Evolutionary conservation across 805 yeast genomes (phyloP), one percentile per base, ranked within the genome.

Genomic region (Sungouiella blattae): DNA sequence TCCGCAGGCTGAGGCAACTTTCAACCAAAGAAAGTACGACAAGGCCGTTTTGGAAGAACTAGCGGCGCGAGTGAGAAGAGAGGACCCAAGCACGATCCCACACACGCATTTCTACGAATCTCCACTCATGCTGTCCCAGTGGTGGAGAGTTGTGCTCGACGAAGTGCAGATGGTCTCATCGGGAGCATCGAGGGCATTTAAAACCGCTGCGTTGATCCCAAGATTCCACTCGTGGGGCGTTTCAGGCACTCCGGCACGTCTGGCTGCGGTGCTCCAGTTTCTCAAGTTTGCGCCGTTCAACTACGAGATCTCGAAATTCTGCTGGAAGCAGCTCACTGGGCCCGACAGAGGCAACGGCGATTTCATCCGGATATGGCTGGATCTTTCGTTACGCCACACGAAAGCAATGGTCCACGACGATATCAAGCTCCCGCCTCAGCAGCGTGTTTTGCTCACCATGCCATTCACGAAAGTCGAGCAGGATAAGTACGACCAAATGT

Each of bases 151-250:
- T 2, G 75, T 91, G 0, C 61, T 93, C 25, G 98, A 93, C 62
- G 98, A 93, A 57, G 98, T 87, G 1, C 98, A 93, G 60, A 85
- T 89, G 89, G 83, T 93, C 3, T 79, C 87, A 6, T 72, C 75
- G 3, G 81, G 81, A 15, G 70, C 78, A 3, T 76, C 91, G 0
- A 76, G 84, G 34, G 87, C 93, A 1, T 87, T 95, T 14, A 78
- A 75, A 37, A 85, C 88, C 37, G 87, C 96, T 0, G 68, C 84
- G 2, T 62, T 85, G 24, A 75, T 93, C 17, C 91, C 96, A 4
- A 69, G 96, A 34, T 75, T 78, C 30, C 97, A 93, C 60, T 79
- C 96, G 0, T 93, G 98, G 98, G 97, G 95, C 11, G 96, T 89
- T 0, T 86, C 96, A 1, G 98, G 98, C 5, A 93, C 98, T 0